phyloP scores from a whole-genome alignment of 257 asterid species.

The Catharanthus roseus region DNA sequence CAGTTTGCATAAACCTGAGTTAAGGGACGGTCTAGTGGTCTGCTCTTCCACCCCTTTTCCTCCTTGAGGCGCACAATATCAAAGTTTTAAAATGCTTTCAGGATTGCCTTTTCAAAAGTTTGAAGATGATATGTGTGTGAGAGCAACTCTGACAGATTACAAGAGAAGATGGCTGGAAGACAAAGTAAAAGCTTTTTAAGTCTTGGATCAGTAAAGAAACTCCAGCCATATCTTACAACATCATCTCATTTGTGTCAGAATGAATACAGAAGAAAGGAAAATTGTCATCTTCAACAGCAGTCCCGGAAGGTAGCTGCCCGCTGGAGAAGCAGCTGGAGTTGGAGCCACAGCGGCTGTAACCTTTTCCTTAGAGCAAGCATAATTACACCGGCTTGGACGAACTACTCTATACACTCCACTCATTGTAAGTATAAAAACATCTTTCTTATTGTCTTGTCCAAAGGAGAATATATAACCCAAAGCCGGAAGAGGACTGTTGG shows the following conservation, averaged over 20 bases:
- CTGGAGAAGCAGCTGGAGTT: conserved; percentile 35
- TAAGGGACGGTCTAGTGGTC: background rate
- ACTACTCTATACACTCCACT: conserved; percentile 80
- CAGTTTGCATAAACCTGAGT: background rate
- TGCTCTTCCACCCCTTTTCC: background rate
- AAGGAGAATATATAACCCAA: conserved; percentile 65
- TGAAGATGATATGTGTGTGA: background rate
- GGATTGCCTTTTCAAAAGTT: background rate
- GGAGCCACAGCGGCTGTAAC: conserved; percentile 18
- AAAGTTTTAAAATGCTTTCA: background rate
- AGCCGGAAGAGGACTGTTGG: conserved; percentile 66
- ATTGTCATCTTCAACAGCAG: conserved; percentile 28
- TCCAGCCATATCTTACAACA: background rate
- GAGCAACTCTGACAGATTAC: background rate
- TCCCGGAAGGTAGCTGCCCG: conserved; percentile 28
- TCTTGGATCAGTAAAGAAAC: background rate
- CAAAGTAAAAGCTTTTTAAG: background rate
- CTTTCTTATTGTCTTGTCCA: conserved; percentile 76
- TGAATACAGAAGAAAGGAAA: conserved; percentile 30
- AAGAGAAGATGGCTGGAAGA: background rate
- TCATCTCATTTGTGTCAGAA: conserved; percentile 22
- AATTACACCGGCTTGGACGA: conserved; percentile 86
- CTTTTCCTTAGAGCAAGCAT: conserved; percentile 72
- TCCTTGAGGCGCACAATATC: background rate
- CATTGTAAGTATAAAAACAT: conserved; percentile 53